phyloP scores from a whole-genome alignment of 306 rosid genomes.

The Carpinus fangiana region DNA sequence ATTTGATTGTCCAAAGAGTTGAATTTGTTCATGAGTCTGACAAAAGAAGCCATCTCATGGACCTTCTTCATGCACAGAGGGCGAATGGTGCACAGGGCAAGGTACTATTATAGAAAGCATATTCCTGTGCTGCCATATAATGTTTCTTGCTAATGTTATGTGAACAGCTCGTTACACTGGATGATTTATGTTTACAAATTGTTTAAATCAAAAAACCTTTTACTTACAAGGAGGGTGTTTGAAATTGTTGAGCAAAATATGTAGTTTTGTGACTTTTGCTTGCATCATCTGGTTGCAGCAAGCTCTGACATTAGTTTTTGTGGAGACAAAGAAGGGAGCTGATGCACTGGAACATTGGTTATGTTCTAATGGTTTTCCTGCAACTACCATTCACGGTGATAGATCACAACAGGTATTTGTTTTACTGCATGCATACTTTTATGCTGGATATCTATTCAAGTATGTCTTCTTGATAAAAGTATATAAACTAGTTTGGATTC shows the following conservation, averaged over 20 bases:
- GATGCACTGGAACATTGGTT: constrained; percentile 93
- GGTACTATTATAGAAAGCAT: constrained; percentile 45
- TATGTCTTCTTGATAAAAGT: not conserved
- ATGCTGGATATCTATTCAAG: not conserved
- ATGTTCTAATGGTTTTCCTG: constrained; percentile 80
- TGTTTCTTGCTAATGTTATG: not conserved
- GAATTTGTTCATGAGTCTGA: constrained; percentile 94
- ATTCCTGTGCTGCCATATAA: too few species aligned
- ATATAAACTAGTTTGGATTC: not conserved
- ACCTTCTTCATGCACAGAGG: constrained; percentile 98
- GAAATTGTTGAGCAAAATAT: not conserved
- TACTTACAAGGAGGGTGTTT: not conserved
- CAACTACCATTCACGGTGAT: constrained; percentile 96
- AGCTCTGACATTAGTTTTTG: constrained; percentile 91
- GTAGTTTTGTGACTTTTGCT: not conserved
- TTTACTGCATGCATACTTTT: constrained; percentile 6
- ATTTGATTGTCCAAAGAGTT: constrained; percentile 93
- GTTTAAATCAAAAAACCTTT: not conserved
- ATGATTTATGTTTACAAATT: not conserved
- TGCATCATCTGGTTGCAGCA: constrained; percentile 54
- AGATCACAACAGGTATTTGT: constrained; percentile 86
- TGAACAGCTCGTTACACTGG: not conserved
- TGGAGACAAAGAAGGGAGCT: constrained; percentile 99
- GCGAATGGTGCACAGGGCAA: constrained; percentile 80
- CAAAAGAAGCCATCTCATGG: constrained; percentile 98